Percentiles rank a stretch among this genome's conserved stretches.
Conservation (phyloP, 306 rosid species). For the Vigna angularis region DNA sequence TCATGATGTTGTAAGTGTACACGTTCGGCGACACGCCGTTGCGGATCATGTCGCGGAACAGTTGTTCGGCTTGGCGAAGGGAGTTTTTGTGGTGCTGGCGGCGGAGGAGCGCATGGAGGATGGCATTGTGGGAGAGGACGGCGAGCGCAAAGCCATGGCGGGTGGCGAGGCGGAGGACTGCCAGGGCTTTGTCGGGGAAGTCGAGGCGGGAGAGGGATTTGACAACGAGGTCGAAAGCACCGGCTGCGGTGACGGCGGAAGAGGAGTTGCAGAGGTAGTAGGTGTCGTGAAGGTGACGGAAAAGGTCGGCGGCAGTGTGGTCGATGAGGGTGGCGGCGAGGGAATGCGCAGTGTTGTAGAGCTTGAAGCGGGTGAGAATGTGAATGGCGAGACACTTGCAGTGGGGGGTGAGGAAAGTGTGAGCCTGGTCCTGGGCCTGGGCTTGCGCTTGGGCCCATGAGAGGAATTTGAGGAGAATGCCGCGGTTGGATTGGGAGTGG, state of each 20-base stretch:
- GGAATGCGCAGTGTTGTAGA: constrained; percentile 72
- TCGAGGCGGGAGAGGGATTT: constrained; percentile 72
- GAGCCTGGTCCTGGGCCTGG: constrained; percentile 59
- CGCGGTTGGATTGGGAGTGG: constrained; percentile 65
- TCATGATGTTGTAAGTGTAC: constrained; percentile 77
- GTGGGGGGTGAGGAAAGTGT: constrained; percentile 62
- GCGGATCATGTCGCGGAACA: constrained; percentile 64
- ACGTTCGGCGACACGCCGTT: constrained; percentile 78
- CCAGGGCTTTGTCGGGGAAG: constrained; percentile 56
- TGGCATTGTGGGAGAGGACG: constrained; percentile 71
- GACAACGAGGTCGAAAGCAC: constrained; percentile 73
- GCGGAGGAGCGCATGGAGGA: constrained; percentile 63
- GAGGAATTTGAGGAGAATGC: constrained; percentile 64
- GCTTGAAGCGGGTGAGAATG: constrained; percentile 80
- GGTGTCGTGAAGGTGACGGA: constrained; percentile 62
- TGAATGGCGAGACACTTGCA: constrained; percentile 86
- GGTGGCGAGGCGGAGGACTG: constrained; percentile 61
- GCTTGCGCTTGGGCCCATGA: constrained; percentile 63
- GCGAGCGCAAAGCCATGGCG: constrained; percentile 69
- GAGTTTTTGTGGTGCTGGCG: neutral
- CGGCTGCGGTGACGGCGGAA: constrained; percentile 75
- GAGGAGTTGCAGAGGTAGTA: constrained; percentile 56
- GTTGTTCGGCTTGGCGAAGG: constrained; percentile 44
- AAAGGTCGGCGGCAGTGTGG: constrained; percentile 52
- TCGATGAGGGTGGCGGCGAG: constrained; percentile 59